phyloP scores from a whole-genome alignment of 225 moss, liverwort and hornwort species.

The Pseudisothecium myosuroides region DNA sequence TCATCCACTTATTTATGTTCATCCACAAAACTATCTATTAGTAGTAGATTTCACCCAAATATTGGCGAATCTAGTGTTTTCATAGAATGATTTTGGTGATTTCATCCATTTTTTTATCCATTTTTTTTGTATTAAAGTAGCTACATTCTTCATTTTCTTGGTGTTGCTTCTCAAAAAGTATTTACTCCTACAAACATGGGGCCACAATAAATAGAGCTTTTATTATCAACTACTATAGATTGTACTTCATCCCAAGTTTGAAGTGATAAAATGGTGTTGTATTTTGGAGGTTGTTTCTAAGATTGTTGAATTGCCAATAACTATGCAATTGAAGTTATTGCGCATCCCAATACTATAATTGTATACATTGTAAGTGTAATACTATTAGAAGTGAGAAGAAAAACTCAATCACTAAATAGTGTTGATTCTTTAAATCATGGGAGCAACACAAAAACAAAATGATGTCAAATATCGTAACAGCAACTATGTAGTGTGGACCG shows the following conservation, averaged over 20 bases:
- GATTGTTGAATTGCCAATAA: neutral
- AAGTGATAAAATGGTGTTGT: neutral
- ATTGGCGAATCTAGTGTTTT: neutral
- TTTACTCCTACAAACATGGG: neutral
- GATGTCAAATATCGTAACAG: accelerated
- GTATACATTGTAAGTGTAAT: neutral
- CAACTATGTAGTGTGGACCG: too few relatives aligned
- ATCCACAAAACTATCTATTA: neutral
- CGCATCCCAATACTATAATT: accelerated
- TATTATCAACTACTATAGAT: accelerated
- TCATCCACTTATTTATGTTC: too few relatives aligned
- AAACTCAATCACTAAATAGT: accelerated
- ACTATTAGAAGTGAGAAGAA: neutral
- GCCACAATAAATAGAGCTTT: neutral
- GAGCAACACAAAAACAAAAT: neutral
- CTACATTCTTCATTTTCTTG: neutral
- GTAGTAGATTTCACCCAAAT: neutral
- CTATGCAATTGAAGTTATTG: neutral
- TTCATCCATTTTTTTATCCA: neutral
- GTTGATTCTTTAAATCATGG: accelerated
- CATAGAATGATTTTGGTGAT: neutral
- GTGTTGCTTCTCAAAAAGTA: neutral
- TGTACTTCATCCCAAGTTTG: too few relatives aligned
- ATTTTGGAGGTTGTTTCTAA: neutral
- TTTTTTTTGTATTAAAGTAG: neutral